A percentile compares a stretch with the other conserved stretches of the same genome.
phyloP scores from a whole-genome alignment of 2,329 filamentous ascomycete genomes.

The Dactylellina leptospora region DNA sequence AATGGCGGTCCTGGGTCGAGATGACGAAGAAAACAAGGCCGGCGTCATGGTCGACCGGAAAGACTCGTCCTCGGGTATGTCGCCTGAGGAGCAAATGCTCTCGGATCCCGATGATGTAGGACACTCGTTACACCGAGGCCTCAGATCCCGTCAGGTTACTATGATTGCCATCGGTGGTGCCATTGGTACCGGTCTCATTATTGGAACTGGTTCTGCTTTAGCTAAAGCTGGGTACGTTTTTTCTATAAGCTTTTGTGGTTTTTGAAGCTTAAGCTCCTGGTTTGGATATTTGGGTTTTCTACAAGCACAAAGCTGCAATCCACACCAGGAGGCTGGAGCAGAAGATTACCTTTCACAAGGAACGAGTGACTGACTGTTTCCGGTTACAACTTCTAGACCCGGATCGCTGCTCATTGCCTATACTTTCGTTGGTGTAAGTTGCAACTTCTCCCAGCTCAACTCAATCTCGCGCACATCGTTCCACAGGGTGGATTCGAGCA shows the following conservation, averaged over 20 bases:
- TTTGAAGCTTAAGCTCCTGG: conserved; percentile 20
- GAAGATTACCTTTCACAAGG: not conserved
- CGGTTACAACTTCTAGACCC: conserved; percentile 55
- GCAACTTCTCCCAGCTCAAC: not conserved
- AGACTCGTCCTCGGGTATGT: conserved; percentile 18
- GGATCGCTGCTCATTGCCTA: conserved; percentile 61
- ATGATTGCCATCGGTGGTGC: conserved; percentile 79
- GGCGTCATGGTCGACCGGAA: conserved; percentile 44
- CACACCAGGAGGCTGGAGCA: not conserved
- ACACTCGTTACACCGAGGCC: conserved; percentile 63
- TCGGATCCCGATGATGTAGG: conserved; percentile 46
- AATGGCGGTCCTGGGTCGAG: conserved; percentile 43
- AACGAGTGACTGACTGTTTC: conserved; percentile 29
- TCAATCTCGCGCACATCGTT: not conserved
- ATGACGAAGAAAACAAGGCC: conserved; percentile 47
- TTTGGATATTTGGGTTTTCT: conserved; percentile 19
- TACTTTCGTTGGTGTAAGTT: conserved; percentile 60
- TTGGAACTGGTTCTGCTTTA: conserved; percentile 69
- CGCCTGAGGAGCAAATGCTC: conserved; percentile 34
- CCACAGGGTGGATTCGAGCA: not conserved
- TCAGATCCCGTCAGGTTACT: conserved; percentile 67
- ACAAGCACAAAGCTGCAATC: not conserved
- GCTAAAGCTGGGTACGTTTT: conserved; percentile 63
- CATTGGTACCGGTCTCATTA: conserved; percentile 77
- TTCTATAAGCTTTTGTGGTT: conserved; percentile 54